phyloP scores from a whole-genome alignment of 352 stramenopile species.

The Phytophthora hybrid region DNA sequence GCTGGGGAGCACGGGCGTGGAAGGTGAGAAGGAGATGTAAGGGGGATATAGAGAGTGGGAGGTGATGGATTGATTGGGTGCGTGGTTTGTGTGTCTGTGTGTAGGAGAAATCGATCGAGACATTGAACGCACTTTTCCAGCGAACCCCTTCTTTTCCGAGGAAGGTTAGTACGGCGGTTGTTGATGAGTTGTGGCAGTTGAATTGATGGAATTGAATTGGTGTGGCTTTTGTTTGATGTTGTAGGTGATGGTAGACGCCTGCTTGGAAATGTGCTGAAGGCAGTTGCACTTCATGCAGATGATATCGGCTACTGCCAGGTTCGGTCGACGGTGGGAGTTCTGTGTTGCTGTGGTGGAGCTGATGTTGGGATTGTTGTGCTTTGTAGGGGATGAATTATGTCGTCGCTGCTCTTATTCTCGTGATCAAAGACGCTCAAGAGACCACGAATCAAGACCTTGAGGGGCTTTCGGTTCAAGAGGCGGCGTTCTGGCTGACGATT shows the following conservation, averaged over 20 bases:
- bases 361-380: background rate
- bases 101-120: slow-evolving; percentile 80
- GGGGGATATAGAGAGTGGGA: too few species aligned
- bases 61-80: slow-evolving; percentile 36
- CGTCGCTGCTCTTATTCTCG: slow-evolving; percentile 63
- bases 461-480: slow-evolving; percentile 52
- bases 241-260: slow-evolving; percentile 61
- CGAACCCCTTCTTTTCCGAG: slow-evolving; percentile 59
- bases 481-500: slow-evolving; percentile 67
- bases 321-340: background rate
- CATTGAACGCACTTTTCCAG: slow-evolving; percentile 78
- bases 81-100: background rate
- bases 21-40: slow-evolving; percentile 42
- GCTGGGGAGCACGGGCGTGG: slow-evolving; percentile 62
- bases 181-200: background rate
- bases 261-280: slow-evolving; percentile 83
- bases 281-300: slow-evolving; percentile 50
- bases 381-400: slow-evolving; percentile 89
- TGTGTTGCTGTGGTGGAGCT: background rate
- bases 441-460: slow-evolving; percentile 12
- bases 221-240: slow-evolving; percentile 2
- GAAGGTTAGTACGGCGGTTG: background rate
- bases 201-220: slow-evolving; percentile 2
- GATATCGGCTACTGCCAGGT: slow-evolving; percentile 87
- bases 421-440: slow-evolving; percentile 42